A percentile compares a stretch with the other conserved stretches of the same genome.
These are phyloP conservation scores for Malassezia furfur DNA, from an alignment of 1,284 basidiomycete genomes.

Conservation along the genomic window DNA sequence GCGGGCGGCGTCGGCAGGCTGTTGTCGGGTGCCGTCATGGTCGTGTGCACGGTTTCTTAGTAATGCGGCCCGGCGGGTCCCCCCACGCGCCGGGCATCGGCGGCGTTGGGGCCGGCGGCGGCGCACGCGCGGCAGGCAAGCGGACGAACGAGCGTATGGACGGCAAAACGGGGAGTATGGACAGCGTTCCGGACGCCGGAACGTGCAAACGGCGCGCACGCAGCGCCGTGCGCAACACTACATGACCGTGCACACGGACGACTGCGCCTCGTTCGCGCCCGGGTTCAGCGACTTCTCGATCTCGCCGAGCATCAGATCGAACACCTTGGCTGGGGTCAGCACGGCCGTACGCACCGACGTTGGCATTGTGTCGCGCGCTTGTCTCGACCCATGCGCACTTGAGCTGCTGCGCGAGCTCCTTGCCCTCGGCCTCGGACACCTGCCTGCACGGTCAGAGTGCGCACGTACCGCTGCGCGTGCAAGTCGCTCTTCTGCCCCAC, in stretches of 20 bases:
- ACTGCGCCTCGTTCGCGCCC: constrained; percentile 35
- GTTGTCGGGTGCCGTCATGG: constrained; percentile 24
- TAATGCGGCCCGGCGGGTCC: too few species aligned
- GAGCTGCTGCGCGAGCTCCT: constrained; percentile 36
- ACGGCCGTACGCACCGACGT: constrained; percentile 26
- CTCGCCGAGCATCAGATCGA: constrained; percentile 43
- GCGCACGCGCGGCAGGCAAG: too few species aligned
- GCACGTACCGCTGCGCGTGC: constrained; percentile 57
- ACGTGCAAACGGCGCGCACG: background rate
- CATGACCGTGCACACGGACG: constrained; percentile 43
- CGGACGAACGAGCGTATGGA: too few species aligned
- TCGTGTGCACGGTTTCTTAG: background rate
- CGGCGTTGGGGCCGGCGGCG: background rate
- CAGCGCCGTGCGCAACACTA: constrained; percentile 13
- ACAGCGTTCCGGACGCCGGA: background rate
- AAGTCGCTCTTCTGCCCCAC: constrained; percentile 93
- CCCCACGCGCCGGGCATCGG: too few species aligned
- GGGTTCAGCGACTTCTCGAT: constrained; percentile 35
- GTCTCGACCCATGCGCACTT: constrained; percentile 45
- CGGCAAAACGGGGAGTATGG: too few species aligned
- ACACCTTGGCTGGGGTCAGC: constrained; percentile 32
- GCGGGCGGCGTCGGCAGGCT: constrained; percentile 31
- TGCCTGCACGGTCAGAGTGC: constrained; percentile 21
- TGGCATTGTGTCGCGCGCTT: constrained; percentile 43
- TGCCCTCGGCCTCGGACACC: constrained; percentile 44